phyloP scores from a whole-genome alignment of 768 basidiomycete species.

The Baorangia bicolor region DNA sequence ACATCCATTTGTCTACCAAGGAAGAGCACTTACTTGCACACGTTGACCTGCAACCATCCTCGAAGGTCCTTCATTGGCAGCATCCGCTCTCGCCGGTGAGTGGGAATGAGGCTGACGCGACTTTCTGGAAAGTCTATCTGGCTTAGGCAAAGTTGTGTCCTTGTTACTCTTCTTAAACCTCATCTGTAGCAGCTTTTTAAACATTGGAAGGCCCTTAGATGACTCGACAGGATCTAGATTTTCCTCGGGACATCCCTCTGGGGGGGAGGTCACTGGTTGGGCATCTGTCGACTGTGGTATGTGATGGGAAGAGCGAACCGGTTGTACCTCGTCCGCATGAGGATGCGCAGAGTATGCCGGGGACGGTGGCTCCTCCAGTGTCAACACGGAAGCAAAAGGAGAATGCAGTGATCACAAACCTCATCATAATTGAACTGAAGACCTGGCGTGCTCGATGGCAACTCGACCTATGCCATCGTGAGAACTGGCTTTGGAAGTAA shows the following conservation, averaged over 20 bases:
- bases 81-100: background rate
- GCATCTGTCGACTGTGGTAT: background rate
- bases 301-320: background rate
- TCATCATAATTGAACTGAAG: background rate
- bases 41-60: background rate
- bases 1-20: too few relatives aligned
- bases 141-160: background rate
- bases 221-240: rapidly evolving
- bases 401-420: background rate
- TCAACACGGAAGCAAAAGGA: background rate
- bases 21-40: background rate
- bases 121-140: background rate
- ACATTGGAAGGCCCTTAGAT: background rate
- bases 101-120: background rate
- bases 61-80: background rate
- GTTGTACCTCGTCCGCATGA: background rate
- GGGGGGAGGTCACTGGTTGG: background rate
- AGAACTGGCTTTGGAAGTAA: background rate
- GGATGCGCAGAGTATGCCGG: background rate
- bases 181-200: background rate
- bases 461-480: background rate
- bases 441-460: background rate
- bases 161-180: background rate
- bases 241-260: background rate
- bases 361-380: background rate